Evolutionary conservation across 2,329 filamentous ascomycete genomes (phyloP), one percentile per base, ranked within the genome.

Genomic region (Cryphonectria japonica): DNA sequence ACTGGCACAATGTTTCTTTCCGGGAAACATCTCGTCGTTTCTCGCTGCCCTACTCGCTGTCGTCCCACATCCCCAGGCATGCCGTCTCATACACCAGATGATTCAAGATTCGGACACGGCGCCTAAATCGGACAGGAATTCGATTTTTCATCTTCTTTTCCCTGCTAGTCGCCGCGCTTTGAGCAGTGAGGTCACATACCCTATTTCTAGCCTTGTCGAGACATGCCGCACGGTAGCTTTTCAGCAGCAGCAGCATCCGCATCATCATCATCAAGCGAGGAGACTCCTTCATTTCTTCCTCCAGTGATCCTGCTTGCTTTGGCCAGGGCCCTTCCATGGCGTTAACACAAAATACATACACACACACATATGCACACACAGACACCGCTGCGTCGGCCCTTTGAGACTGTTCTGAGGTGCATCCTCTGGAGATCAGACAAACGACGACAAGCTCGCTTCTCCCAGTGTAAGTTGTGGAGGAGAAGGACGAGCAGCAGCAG

Each of bases 1-100:
- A 52, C 63, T 52, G 63, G 63, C 63, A 32, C 43, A 50, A n/a
- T 65, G 63, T 65, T 65, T 65, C 63, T 19, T 29, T 16, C 3
- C 32, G 14, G 19, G 16, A 65, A 65, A 65, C 63, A 65, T 37
- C 43, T 64, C 22, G n/a, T 22, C 43, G 63, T 34, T 52, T 22
- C 63, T 34, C 59, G 16, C 22, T 8, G 13, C 19, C 26, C 59
- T 37, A 61, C 32, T 39, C 29, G 59, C 59, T 61, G 34, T 22
- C 32, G 39, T 37, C 32, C 32, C 32, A 22, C 32, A 19, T 8
- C 16, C 59, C 59, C 8, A 61, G 34, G 34, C 32, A 61, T 26
- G 59, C 34, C 34, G 22, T 61, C 59, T 39, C 59, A 61, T 39
- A 61, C 59, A 61, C 34, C 32, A 5, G 32, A 39, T 61, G 59